Evolutionary conservation across 768 basidiomycete species (phyloP).

Genomic region (Leucosporidium scottii): DNA sequence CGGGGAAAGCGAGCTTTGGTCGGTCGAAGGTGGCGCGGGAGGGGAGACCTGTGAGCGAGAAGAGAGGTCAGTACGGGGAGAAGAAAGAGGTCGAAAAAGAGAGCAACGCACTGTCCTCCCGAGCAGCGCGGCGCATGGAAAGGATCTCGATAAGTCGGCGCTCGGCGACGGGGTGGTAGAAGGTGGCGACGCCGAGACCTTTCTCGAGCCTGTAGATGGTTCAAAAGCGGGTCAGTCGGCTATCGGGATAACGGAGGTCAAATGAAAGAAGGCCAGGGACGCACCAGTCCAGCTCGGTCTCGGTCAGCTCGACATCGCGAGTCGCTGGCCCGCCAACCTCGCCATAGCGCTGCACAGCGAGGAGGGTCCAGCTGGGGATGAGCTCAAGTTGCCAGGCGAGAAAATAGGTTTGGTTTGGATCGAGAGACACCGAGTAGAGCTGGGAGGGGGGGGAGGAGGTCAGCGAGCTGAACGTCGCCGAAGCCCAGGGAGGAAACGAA

Average conservation of each 20-base stretch:
- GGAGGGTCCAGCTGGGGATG: slow-evolving; percentile 16
- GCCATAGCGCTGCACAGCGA: slow-evolving; percentile 10
- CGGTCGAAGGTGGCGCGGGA: too few species aligned
- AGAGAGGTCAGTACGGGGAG: too few species aligned
- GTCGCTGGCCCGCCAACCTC: background rate
- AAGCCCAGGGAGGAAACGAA: background rate
- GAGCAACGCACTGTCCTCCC: too few species aligned
- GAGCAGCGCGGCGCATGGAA: too few species aligned
- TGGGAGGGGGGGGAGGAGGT: too few species aligned
- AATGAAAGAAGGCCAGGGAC: background rate
- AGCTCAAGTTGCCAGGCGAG: slow-evolving; percentile 22
- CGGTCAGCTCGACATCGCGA: slow-evolving; percentile 3
- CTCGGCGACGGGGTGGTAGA: slow-evolving; percentile 16
- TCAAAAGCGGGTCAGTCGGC: too few species aligned
- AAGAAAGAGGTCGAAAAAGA: too few species aligned
- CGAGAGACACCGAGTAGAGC: background rate
- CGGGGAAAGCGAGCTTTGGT: too few species aligned
- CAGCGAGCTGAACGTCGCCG: too few species aligned
- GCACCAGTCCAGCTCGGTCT: slow-evolving; percentile 21
- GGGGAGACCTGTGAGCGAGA: too few species aligned
- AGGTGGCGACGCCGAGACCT: slow-evolving; percentile 5
- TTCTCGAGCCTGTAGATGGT: slow-evolving; percentile 4
- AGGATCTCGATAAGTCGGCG: background rate
- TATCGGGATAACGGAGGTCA: too few species aligned
- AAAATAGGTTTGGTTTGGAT: slow-evolving; percentile 5